Evolutionary conservation across 352 stramenopile species (phyloP).

Genomic region (Phytopythium sindhum): DNA sequence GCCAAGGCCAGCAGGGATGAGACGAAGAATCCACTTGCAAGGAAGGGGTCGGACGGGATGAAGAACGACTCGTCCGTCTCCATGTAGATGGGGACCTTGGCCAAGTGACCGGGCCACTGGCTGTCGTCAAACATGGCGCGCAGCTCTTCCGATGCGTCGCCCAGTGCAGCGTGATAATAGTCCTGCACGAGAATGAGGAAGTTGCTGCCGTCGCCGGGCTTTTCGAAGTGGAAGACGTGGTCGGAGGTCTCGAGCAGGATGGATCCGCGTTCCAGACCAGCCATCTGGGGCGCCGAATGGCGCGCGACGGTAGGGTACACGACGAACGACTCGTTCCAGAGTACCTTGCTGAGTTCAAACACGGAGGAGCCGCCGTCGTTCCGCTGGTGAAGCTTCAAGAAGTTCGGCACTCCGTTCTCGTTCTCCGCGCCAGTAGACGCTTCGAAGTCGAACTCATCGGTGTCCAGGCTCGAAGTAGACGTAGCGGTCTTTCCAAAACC

Average conservation of each 20-base stretch:
- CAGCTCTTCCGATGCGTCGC: slow-evolving; percentile 39
- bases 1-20: slow-evolving; percentile 27
- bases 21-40: slow-evolving; percentile 78
- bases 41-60: slow-evolving; percentile 46
- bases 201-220: slow-evolving; percentile 20
- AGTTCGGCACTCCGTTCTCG: slow-evolving; percentile 3
- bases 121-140: slow-evolving; percentile 53
- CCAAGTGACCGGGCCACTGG: slow-evolving; percentile 61
- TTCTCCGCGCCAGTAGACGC: not conserved
- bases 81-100: slow-evolving; percentile 49
- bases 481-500: too few relatives aligned
- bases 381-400: slow-evolving; percentile 1
- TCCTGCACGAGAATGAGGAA: slow-evolving; percentile 54
- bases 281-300: slow-evolving; percentile 36
- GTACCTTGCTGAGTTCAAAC: slow-evolving; percentile 53
- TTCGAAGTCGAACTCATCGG: slow-evolving; percentile 8
- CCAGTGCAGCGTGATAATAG: slow-evolving; percentile 44
- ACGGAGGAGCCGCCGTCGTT: slow-evolving; percentile 16
- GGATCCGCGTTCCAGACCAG: slow-evolving; percentile 42
- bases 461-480: not conserved
- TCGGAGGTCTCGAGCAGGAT: slow-evolving; percentile 58
- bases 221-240: slow-evolving; percentile 71
- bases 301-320: slow-evolving; percentile 69
- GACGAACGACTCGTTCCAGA: slow-evolving; percentile 66
- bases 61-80: slow-evolving; percentile 57